Evolutionary conservation across 495 filamentous ascomycete genomes (phyloP).

Genomic region (Penicillium ochrochloron): DNA sequence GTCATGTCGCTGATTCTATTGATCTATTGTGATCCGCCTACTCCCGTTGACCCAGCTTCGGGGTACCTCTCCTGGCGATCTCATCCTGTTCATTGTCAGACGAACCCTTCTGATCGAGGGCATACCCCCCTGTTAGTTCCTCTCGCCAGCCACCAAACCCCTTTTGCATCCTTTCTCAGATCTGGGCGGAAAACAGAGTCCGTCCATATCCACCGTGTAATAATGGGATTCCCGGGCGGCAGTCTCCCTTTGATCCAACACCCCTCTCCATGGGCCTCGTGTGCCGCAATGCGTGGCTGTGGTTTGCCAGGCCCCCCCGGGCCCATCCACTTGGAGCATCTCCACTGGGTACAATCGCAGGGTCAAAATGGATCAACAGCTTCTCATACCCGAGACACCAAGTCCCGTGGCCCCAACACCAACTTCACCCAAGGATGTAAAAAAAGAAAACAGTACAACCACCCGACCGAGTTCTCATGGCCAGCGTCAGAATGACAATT

Average conservation of each 20-base stretch:
- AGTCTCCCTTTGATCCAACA: slow-evolving; percentile 12
- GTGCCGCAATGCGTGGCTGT: slow-evolving; percentile 21
- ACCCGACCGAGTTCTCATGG: not conserved
- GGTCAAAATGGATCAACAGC: slow-evolving; percentile 6
- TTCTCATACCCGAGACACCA: slow-evolving; percentile 5
- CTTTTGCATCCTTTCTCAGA: not conserved
- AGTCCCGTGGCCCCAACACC: not conserved
- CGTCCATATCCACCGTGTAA: slow-evolving; percentile 3
- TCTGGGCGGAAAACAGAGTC: not conserved
- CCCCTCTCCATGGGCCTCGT: slow-evolving; percentile 17
- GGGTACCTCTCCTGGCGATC: not conserved
- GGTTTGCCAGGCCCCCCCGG: slow-evolving; percentile 23
- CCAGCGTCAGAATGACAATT: not conserved
- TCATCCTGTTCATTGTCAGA: not conserved
- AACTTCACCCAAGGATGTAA: not conserved
- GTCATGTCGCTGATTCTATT: slow-evolving; percentile 7
- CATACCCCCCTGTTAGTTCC: not conserved
- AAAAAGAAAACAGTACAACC: not conserved
- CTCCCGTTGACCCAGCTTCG: not conserved
- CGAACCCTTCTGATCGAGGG: not conserved
- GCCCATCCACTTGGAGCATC: slow-evolving; percentile 7
- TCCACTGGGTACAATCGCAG: slow-evolving; percentile 8
- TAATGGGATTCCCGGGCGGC: slow-evolving; percentile 4
- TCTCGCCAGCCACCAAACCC: not conserved
- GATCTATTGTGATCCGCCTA: not conserved